These are phyloP conservation scores for Penicillium steckii DNA, from an alignment of 495 filamentous ascomycete species.

Conservation along the genomic window DNA sequence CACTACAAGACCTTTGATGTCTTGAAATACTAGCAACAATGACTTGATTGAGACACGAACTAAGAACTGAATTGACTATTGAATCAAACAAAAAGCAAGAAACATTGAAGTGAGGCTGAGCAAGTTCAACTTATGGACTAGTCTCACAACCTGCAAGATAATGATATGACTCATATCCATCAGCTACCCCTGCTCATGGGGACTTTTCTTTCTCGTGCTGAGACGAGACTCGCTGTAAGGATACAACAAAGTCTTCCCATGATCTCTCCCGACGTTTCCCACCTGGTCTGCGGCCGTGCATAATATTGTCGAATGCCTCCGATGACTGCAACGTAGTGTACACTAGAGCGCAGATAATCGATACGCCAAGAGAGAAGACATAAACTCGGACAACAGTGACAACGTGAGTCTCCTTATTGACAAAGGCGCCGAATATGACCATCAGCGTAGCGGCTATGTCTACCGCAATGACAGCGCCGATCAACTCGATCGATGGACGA, in stretches of 20 bases:
- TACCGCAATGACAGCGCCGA: constrained; percentile 72
- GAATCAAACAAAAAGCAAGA: too few species aligned
- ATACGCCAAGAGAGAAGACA: constrained; percentile 81
- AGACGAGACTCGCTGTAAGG: constrained; percentile 66
- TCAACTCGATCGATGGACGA: constrained; percentile 78
- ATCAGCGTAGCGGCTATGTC: constrained; percentile 82
- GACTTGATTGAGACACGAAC: too few species aligned
- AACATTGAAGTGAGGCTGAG: too few species aligned
- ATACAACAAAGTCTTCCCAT: constrained; percentile 83
- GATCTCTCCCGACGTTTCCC: constrained; percentile 71
- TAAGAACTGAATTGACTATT: too few species aligned
- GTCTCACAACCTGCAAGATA: too few species aligned
- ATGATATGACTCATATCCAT: too few species aligned
- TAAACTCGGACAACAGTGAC: constrained; percentile 82
- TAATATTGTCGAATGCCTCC: constrained; percentile 79
- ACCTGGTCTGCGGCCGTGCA: constrained; percentile 83
- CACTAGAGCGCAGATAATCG: constrained; percentile 64
- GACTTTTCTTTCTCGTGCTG: background rate
- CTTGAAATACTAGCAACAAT: too few species aligned
- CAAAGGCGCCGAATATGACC: constrained; percentile 79
- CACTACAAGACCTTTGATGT: too few species aligned
- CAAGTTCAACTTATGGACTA: too few species aligned
- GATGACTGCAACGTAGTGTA: constrained; percentile 80
- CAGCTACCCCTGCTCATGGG: background rate
- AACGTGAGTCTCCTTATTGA: constrained; percentile 63